A percentile compares a stretch with the other conserved stretches of the same genome.
Evolutionary conservation across 1,284 basidiomycete genomes (phyloP).

Genomic region (Ustilago nuda): DNA sequence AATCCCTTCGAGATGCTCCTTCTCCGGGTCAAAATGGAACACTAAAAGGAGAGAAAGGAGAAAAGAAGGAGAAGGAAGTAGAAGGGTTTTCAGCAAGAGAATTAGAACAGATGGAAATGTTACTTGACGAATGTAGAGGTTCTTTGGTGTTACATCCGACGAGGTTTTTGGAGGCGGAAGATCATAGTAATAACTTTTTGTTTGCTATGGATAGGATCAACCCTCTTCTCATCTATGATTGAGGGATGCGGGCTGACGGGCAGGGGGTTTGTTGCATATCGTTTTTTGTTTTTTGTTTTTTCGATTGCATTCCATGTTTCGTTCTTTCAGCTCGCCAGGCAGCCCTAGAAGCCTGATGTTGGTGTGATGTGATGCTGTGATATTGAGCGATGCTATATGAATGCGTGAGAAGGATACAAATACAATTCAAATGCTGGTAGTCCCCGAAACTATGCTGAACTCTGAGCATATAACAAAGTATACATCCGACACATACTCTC

Average conservation of each 20-base stretch:
- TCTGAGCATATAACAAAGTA: slow-evolving; percentile 37
- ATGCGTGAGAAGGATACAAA: slow-evolving; percentile 14
- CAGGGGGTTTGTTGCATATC: neutral
- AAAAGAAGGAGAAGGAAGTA: slow-evolving; percentile 26
- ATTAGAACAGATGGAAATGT: slow-evolving; percentile 61
- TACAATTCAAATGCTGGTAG: neutral
- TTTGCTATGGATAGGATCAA: slow-evolving; percentile 66
- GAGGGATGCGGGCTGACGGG: neutral
- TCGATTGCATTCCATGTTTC: neutral
- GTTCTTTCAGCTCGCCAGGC: too few species aligned
- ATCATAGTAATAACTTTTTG: slow-evolving; percentile 58
- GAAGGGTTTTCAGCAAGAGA: slow-evolving; percentile 56
- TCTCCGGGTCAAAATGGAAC: slow-evolving; percentile 17
- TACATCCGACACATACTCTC: slow-evolving; percentile 56
- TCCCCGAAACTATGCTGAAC: neutral
- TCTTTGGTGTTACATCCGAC: slow-evolving; percentile 60
- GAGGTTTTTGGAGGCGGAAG: slow-evolving; percentile 66
- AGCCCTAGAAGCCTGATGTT: too few species aligned
- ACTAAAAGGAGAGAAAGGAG: neutral
- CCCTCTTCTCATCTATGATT: slow-evolving; percentile 56
- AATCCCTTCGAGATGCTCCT: slow-evolving; percentile 24
- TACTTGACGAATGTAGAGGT: slow-evolving; percentile 60
- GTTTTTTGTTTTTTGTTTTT: neutral
- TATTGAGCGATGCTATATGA: neutral
- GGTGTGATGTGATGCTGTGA: neutral